Evolutionary conservation across 768 basidiomycete genomes (phyloP).

Genomic region (Dioszegia hungarica): DNA sequence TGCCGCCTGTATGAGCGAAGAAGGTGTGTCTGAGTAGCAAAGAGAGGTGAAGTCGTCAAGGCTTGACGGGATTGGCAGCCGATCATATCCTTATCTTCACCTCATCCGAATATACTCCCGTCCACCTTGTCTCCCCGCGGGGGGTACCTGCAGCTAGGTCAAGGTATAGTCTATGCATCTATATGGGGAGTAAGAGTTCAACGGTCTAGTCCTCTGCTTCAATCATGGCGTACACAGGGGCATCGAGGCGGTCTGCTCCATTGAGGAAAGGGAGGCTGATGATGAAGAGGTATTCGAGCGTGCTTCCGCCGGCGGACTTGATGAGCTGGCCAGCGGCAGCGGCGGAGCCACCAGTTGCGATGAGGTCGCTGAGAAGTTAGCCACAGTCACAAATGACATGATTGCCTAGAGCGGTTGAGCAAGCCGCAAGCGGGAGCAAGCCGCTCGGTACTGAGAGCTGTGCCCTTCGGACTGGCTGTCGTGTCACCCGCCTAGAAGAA

Average conservation of each 20-base stretch:
- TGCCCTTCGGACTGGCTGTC: too few relatives aligned
- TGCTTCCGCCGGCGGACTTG: constrained; percentile 71
- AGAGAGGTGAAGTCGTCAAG: not conserved
- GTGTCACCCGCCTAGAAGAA: too few relatives aligned
- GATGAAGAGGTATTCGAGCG: constrained; percentile 90
- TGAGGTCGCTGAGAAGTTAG: constrained; percentile 59
- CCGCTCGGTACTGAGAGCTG: too few relatives aligned
- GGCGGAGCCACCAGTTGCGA: constrained; percentile 95
- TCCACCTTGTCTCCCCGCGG: too few relatives aligned
- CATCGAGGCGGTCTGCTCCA: constrained; percentile 70
- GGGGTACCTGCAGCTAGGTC: too few relatives aligned
- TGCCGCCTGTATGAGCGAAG: too few relatives aligned
- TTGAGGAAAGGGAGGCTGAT: constrained; percentile 58
- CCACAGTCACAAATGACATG: too few relatives aligned
- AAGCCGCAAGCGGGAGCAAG: too few relatives aligned
- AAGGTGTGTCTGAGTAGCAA: not conserved
- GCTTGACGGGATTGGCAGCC: constrained; percentile 1
- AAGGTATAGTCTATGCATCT: constrained; percentile 8
- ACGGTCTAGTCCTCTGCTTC: constrained; percentile 61
- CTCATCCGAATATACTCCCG: too few relatives aligned
- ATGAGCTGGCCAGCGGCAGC: constrained; percentile 87
- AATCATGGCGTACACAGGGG: constrained; percentile 82
- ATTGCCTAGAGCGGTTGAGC: too few relatives aligned
- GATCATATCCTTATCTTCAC: constrained; percentile 2
- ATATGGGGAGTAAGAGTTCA: not conserved